phyloP scores from a whole-genome alignment of 2,329 filamentous ascomycete species.

The Aspergillus calidoustus region DNA sequence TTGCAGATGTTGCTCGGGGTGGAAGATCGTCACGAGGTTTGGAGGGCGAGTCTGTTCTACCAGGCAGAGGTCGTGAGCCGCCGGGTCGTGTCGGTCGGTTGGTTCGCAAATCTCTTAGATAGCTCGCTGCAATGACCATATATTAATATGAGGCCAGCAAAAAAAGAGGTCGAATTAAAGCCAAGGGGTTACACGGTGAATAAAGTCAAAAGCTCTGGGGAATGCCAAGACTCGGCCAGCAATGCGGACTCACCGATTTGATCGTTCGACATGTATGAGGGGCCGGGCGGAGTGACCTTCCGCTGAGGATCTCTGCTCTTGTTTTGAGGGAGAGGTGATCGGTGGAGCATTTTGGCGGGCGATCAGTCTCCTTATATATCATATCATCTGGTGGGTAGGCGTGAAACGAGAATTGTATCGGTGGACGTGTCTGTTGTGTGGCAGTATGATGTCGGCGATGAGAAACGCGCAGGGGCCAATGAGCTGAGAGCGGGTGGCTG shows the following conservation, averaged over 20 bases:
- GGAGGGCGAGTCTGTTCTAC: slow-evolving; percentile 40
- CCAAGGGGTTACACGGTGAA: slow-evolving; percentile 25
- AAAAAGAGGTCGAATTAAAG: slow-evolving; percentile 1
- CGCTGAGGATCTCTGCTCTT: slow-evolving; percentile 43
- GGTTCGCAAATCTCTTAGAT: slow-evolving; percentile 63
- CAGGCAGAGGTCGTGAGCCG: slow-evolving; percentile 64
- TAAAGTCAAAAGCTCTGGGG: slow-evolving; percentile 21
- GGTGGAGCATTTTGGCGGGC: slow-evolving; percentile 43
- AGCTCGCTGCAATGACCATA: slow-evolving; percentile 53
- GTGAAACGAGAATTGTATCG: slow-evolving; percentile 5
- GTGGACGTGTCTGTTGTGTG: slow-evolving; percentile 2
- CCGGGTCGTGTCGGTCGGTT: slow-evolving; percentile 62
- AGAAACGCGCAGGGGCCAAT: slow-evolving; percentile 16
- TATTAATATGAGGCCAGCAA: slow-evolving; percentile 15
- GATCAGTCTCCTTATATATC: slow-evolving; percentile 13
- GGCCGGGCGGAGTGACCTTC: slow-evolving; percentile 53
- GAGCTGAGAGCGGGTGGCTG: slow-evolving; percentile 18
- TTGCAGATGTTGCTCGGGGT: slow-evolving; percentile 48
- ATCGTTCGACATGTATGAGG: slow-evolving; percentile 52
- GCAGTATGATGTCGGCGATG: slow-evolving; percentile 4
- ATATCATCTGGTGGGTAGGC: slow-evolving; percentile 7
- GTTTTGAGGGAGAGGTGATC: slow-evolving; percentile 31
- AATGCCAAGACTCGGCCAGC: slow-evolving; percentile 25
- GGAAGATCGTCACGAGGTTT: slow-evolving; percentile 37
- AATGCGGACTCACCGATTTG: slow-evolving; percentile 49